Evolutionary conservation across 2,329 filamentous ascomycete genomes (phyloP).

Genomic region (Penicillium decumbens): DNA sequence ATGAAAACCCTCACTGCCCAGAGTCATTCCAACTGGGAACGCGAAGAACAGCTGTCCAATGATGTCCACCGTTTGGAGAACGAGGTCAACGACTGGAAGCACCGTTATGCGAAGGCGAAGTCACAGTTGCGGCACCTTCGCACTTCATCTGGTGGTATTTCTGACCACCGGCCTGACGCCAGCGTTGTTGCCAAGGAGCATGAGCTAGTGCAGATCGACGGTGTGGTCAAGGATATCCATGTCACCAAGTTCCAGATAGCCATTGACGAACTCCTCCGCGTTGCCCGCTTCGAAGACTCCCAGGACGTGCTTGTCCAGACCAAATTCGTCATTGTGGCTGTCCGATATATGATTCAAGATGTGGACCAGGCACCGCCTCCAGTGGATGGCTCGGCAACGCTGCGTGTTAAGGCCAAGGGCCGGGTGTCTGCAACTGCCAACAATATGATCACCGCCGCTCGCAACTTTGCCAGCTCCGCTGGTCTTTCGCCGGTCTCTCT

Average conservation of each 20-base stretch:
- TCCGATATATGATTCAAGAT: conserved; percentile 79
- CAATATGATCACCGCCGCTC: conserved; percentile 88
- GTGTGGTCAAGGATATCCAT: conserved; percentile 83
- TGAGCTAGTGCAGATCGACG: conserved; percentile 66
- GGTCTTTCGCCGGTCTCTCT: conserved; percentile 91
- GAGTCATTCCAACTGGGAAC: conserved; percentile 71
- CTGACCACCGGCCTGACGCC: conserved; percentile 42
- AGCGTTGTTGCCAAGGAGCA: conserved; percentile 60
- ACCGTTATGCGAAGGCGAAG: conserved; percentile 80
- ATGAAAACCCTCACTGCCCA: conserved; percentile 83
- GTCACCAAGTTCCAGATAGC: conserved; percentile 93
- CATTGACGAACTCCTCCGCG: conserved; percentile 81
- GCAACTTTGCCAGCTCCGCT: conserved; percentile 77
- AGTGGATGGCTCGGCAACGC: conserved; percentile 53
- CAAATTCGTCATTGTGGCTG: conserved; percentile 76
- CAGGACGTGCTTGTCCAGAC: conserved; percentile 75
- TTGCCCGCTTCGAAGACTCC: conserved; percentile 68
- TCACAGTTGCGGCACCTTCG: conserved; percentile 79
- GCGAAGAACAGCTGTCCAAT: conserved; percentile 71
- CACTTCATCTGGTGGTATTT: conserved; percentile 71
- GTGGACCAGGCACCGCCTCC: conserved; percentile 58
- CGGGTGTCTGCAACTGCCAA: conserved; percentile 91
- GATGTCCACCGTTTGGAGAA: conserved; percentile 72
- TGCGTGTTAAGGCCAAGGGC: conserved; percentile 67
- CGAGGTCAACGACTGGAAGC: conserved; percentile 85